These are phyloP conservation scores for Neonectria sp. DNA, from an alignment of 2,329 filamentous ascomycete genomes.

Conservation along the genomic window DNA sequence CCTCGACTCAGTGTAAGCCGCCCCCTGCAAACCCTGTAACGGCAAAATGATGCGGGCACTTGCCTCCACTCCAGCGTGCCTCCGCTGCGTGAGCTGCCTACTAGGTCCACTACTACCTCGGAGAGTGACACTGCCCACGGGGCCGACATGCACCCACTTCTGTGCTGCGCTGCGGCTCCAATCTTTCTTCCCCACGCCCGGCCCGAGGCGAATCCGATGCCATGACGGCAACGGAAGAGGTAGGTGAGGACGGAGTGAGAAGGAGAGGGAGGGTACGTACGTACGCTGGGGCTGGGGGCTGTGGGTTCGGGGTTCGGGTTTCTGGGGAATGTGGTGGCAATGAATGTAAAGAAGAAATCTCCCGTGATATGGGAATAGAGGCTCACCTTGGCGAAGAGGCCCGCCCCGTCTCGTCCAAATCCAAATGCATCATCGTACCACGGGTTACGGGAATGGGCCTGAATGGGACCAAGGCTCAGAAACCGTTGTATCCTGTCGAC, in stretches of 20 bases:
- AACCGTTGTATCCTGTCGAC: neutral
- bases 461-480: neutral
- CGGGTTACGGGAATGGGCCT: neutral
- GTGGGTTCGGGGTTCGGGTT: neutral
- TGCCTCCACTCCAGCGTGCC: conserved; percentile 8
- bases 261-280: conserved; percentile 24
- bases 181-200: conserved; percentile 9
- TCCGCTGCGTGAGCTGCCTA: too few species aligned
- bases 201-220: conserved; percentile 24
- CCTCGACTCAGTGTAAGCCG: conserved; percentile 6
- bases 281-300: conserved; percentile 10
- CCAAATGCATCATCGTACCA: conserved; percentile 44
- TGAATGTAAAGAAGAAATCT: neutral
- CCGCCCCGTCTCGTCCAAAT: conserved; percentile 41
- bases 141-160: conserved; percentile 19
- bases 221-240: conserved; percentile 12
- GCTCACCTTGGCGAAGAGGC: conserved; percentile 39
- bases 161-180: conserved; percentile 1
- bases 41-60: conserved; percentile 14
- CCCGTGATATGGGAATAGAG: neutral
- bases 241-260: neutral
- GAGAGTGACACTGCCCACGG: neutral
- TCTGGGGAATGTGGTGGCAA: conserved; percentile 1
- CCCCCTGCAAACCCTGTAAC: conserved; percentile 7
- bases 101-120: neutral